phyloP scores from a whole-genome alignment of 1,284 basidiomycete genomes.

The Cryptococcus sp. region DNA sequence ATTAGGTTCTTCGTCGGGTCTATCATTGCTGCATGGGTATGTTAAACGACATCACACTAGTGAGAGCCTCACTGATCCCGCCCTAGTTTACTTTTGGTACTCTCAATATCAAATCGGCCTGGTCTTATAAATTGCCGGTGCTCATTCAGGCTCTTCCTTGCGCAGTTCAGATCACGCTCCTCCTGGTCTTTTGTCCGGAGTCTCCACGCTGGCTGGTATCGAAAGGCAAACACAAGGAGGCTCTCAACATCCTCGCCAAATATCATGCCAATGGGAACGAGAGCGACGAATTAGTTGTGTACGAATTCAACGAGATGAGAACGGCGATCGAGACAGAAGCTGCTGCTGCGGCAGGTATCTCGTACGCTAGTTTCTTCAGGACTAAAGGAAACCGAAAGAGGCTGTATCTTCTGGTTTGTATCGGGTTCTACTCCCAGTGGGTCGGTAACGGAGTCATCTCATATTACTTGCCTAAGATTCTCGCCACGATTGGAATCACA shows the following conservation, averaged over 20 bases:
- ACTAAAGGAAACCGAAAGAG: conserved; percentile 11
- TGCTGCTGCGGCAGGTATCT: conserved; percentile 10
- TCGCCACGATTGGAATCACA: conserved; percentile 63
- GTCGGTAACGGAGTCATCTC: conserved; percentile 57
- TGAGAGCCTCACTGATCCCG: background rate
- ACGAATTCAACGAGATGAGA: conserved; percentile 28
- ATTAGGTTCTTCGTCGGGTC: background rate
- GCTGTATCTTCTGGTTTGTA: conserved; percentile 17
- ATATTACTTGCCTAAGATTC: conserved; percentile 66
- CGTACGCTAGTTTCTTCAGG: conserved; percentile 9
- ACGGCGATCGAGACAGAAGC: conserved; percentile 31
- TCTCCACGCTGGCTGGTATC: conserved; percentile 54
- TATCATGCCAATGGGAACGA: conserved; percentile 50
- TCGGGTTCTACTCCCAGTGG: conserved; percentile 16
- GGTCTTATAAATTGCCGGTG: conserved; percentile 63
- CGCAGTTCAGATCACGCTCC: conserved; percentile 63
- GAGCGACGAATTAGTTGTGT: conserved; percentile 10
- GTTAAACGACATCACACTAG: no score
- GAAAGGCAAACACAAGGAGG: conserved; percentile 54
- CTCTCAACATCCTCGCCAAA: conserved; percentile 55
- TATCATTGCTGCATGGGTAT: no score
- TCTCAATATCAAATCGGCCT: conserved; percentile 72
- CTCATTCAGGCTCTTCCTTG: conserved; percentile 58
- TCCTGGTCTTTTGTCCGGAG: conserved; percentile 68
- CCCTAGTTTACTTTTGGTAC: conserved; percentile 52